phyloP scores from a whole-genome alignment of 2,329 filamentous ascomycete species.

The Myriangium duriaei region DNA sequence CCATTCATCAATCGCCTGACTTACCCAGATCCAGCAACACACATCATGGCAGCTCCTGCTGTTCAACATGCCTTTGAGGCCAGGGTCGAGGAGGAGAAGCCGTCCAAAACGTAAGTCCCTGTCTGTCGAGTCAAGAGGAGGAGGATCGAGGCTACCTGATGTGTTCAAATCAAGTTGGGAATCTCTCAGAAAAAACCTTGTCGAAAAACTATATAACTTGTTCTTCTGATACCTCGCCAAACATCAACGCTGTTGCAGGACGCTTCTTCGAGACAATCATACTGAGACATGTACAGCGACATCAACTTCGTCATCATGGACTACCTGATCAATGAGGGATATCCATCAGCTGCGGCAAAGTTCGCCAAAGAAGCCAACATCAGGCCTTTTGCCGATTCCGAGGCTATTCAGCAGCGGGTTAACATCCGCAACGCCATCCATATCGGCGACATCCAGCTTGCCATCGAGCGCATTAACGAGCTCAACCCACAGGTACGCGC shows the following conservation, averaged over 20 bases:
- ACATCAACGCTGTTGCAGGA: too few species aligned
- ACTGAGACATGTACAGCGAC: slow-evolving; percentile 48
- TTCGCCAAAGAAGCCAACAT: slow-evolving; percentile 93
- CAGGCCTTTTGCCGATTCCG: slow-evolving; percentile 52
- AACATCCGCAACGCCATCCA: slow-evolving; percentile 78
- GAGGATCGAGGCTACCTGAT: slow-evolving; percentile 52
- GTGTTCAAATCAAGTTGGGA: slow-evolving; percentile 86
- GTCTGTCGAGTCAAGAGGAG: slow-evolving; percentile 9
- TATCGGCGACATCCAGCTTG: slow-evolving; percentile 69
- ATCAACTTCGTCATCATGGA: slow-evolving; percentile 94
- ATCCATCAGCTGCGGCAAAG: slow-evolving; percentile 80
- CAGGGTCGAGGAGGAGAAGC: slow-evolving; percentile 71
- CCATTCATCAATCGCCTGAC: neutral
- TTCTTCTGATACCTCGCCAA: slow-evolving; percentile 45
- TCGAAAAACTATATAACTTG: slow-evolving; percentile 81
- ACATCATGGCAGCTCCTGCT: slow-evolving; percentile 44
- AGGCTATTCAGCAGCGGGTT: slow-evolving; percentile 65
- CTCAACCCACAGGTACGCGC: slow-evolving; percentile 74
- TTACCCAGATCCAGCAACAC: slow-evolving; percentile 29
- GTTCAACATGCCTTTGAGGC: slow-evolving; percentile 60
- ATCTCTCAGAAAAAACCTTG: slow-evolving; percentile 99
- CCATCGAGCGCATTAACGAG: slow-evolving; percentile 80
- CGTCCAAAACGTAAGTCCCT: slow-evolving; percentile 61
- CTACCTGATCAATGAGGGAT: slow-evolving; percentile 92
- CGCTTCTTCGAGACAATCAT: too few species aligned